Conservation (phyloP, 495 filamentous ascomycete genomes). For the Podospora australis region DNA sequence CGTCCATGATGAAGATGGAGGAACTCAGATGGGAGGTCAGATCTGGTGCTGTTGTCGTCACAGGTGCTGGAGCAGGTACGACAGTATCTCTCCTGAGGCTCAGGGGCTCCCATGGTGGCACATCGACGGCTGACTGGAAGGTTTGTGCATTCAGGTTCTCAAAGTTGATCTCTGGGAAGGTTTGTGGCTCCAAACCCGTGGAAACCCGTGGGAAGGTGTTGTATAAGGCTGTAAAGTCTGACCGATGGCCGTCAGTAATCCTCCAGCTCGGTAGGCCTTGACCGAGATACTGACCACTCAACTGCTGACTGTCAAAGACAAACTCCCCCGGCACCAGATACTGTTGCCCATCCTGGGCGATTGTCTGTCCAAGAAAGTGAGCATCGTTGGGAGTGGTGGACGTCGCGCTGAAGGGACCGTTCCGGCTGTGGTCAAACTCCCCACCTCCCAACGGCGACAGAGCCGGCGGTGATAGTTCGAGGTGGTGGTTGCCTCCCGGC, state of each 20-base stretch:
- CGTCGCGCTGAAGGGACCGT: no score
- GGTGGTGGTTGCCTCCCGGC: slow-evolving; percentile 5
- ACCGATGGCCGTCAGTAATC: background rate
- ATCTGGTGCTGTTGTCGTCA: background rate
- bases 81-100: slow-evolving; percentile 21
- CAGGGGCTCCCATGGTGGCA: slow-evolving; percentile 34
- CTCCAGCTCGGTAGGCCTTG: no score
- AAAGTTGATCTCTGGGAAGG: slow-evolving; percentile 17
- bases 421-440: no score
- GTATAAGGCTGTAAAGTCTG: slow-evolving; percentile 13
- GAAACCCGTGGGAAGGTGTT: background rate
- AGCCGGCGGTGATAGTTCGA: slow-evolving; percentile 20
- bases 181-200: slow-evolving; percentile 15
- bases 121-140: slow-evolving; percentile 25
- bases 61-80: background rate
- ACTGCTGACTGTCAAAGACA: slow-evolving; percentile 13
- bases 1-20: background rate
- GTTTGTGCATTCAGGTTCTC: slow-evolving; percentile 28
- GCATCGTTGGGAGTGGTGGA: no score
- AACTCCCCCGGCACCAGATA: slow-evolving; percentile 1
- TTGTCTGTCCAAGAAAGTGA: no score
- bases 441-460: slow-evolving; percentile 3
- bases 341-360: no score
- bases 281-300: no score
- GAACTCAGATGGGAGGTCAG: no score